phyloP scores from a whole-genome alignment of 108 stramenopile genomes.

The Conticribra guillardii region DNA sequence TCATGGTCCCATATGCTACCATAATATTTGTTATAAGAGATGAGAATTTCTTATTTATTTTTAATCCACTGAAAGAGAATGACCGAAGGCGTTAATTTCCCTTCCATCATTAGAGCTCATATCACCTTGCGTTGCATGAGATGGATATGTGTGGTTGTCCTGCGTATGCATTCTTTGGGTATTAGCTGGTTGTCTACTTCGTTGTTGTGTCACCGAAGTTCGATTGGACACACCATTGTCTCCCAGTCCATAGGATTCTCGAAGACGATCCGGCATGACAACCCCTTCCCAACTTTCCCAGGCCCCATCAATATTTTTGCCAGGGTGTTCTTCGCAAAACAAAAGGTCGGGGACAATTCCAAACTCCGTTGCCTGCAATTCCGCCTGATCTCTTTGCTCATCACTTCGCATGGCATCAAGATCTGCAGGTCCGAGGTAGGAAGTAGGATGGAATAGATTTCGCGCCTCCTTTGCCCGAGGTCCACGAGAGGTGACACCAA shows the following conservation, averaged over 20 bases:
- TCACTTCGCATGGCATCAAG: conserved; percentile 63
- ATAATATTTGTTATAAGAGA: too few species aligned
- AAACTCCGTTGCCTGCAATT: conserved; percentile 87
- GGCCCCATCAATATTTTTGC: conserved; percentile 5
- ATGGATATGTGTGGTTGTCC: too few species aligned
- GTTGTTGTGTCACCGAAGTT: background rate
- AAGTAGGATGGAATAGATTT: conserved; percentile 91
- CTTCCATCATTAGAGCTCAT: background rate
- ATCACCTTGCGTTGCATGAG: background rate
- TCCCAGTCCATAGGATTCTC: conserved; percentile 50
- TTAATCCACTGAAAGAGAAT: background rate
- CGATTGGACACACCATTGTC: background rate
- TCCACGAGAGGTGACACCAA: conserved; percentile 92
- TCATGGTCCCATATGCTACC: too few species aligned
- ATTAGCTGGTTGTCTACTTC: background rate
- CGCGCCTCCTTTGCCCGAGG: conserved; percentile 76
- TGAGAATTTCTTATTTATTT: too few species aligned
- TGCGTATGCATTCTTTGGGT: too few species aligned
- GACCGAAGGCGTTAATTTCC: background rate
- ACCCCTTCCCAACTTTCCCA: conserved; percentile 23
- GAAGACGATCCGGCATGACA: conserved; percentile 59
- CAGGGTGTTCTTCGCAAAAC: conserved; percentile 69
- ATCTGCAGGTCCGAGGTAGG: conserved; percentile 83
- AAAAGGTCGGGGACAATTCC: conserved; percentile 82
- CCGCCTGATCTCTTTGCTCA: conserved; percentile 85